phyloP scores from a whole-genome alignment of 2,329 filamentous ascomycete genomes.

The Colletotrichum gloeosporioides region DNA sequence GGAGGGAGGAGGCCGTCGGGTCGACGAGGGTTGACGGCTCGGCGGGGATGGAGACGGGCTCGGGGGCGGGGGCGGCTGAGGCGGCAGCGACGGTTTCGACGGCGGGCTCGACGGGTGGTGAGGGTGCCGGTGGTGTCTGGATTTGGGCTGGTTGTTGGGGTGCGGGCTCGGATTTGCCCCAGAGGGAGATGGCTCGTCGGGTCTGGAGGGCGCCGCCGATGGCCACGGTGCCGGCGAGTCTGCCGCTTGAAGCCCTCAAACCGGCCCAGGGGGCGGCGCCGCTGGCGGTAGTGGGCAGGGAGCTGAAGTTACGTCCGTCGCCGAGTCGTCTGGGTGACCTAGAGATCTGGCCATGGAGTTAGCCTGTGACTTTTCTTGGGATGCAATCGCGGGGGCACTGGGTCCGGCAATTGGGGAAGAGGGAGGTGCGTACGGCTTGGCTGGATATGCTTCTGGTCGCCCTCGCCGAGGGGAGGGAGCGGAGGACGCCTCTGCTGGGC shows the following conservation, averaged over 20 bases:
- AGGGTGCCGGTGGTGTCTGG: slow-evolving; percentile 20
- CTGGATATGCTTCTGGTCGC: slow-evolving; percentile 27
- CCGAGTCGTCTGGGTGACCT: slow-evolving; percentile 32
- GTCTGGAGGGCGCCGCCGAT: slow-evolving; percentile 30
- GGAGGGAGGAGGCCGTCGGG: slow-evolving; percentile 25
- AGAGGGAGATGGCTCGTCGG: slow-evolving; percentile 18
- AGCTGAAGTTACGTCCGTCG: slow-evolving; percentile 39
- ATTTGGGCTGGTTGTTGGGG: slow-evolving; percentile 17
- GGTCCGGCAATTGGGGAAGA: neutral
- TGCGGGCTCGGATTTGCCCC: slow-evolving; percentile 21
- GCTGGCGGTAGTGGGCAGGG: slow-evolving; percentile 7
- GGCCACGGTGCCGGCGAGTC: slow-evolving; percentile 28
- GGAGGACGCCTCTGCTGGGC: slow-evolving; percentile 49
- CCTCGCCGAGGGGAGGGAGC: slow-evolving; percentile 40
- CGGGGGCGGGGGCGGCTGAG: slow-evolving; percentile 32
- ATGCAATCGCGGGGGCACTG: neutral
- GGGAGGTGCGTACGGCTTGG: slow-evolving; percentile 30
- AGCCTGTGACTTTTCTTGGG: neutral
- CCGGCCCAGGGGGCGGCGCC: neutral
- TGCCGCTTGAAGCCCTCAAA: neutral
- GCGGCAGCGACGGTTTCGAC: slow-evolving; percentile 3
- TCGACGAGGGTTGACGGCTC: neutral
- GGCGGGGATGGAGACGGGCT: slow-evolving; percentile 21
- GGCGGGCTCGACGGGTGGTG: neutral
- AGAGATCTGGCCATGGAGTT: slow-evolving; percentile 14